Percentiles rank a stretch among this genome's conserved stretches.
phyloP scores from a whole-genome alignment of 1,284 basidiomycete genomes.

The Ceratobasidium theobromae region DNA sequence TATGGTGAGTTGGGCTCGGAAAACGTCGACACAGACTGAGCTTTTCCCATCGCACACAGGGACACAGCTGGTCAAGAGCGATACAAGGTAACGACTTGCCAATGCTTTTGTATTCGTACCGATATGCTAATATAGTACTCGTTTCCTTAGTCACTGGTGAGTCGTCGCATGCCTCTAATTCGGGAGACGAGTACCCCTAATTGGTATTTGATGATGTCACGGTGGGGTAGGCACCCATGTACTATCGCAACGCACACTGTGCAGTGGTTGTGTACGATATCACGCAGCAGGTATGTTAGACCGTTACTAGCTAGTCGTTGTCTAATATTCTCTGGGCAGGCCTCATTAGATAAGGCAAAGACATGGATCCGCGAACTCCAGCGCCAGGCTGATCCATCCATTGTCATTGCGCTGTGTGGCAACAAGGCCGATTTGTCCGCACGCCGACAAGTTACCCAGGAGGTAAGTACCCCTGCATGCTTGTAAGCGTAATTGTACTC shows the following conservation, averaged over 20 bases:
- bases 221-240: conserved; percentile 77
- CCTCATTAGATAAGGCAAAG: conserved; percentile 90
- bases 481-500: conserved; percentile 41
- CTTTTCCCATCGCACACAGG: conserved; percentile 48
- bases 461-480: not conserved
- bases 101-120: not conserved
- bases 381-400: conserved; percentile 95
- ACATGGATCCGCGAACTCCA: conserved; percentile 97
- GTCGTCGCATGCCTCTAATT: conserved; percentile 39
- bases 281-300: conserved; percentile 66
- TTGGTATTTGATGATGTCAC: conserved; percentile 28
- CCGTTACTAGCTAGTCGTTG: conserved; percentile 31
- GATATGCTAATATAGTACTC: not conserved
- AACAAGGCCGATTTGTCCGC: conserved; percentile 90
- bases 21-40: not conserved
- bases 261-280: conserved; percentile 87
- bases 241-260: conserved; percentile 87
- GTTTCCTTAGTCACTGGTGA: conserved; percentile 60
- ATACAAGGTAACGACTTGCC: conserved; percentile 62
- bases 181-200: conserved; percentile 28
- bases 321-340: conserved; percentile 38
- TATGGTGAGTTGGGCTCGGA: conserved; percentile 64
- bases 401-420: conserved; percentile 93
- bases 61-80: conserved; percentile 92
- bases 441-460: conserved; percentile 52